Conservation (phyloP, 1,284 basidiomycete genomes). For the Cryptococcus sp. region DNA sequence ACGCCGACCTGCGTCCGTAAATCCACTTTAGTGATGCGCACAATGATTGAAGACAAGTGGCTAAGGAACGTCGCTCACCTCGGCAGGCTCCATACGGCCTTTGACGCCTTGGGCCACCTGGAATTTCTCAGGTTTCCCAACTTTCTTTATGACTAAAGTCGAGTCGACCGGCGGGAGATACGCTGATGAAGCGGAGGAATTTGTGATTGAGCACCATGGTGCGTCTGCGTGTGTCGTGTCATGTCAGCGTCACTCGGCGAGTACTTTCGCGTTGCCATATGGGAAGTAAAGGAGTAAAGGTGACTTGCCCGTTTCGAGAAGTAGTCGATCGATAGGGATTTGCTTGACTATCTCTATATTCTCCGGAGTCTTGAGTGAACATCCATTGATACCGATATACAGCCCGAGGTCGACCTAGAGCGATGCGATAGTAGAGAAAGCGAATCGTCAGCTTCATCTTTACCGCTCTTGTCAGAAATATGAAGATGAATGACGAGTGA, state of each 20-base stretch:
- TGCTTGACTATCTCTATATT: slow-evolving; percentile 65
- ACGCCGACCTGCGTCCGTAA: slow-evolving; percentile 58
- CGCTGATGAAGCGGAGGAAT: slow-evolving; percentile 69
- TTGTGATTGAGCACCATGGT: slow-evolving; percentile 80
- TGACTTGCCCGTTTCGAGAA: slow-evolving; percentile 74
- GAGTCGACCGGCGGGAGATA: slow-evolving; percentile 55
- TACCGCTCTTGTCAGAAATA: too few relatives aligned
- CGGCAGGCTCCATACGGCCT: slow-evolving; percentile 76
- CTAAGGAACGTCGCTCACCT: slow-evolving; percentile 38
- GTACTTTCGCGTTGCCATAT: not conserved
- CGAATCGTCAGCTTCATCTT: too few relatives aligned
- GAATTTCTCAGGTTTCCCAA: slow-evolving; percentile 67
- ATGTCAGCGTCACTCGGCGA: not conserved
- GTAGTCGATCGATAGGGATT: slow-evolving; percentile 66
- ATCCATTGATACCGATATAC: slow-evolving; percentile 77
- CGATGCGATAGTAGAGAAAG: too few relatives aligned
- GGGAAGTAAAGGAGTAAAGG: not conserved
- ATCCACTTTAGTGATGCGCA: not conserved
- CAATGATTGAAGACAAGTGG: not conserved
- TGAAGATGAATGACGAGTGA: not conserved
- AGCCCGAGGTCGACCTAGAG: slow-evolving; percentile 70
- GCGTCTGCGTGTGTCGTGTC: slow-evolving; percentile 59
- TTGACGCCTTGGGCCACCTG: slow-evolving; percentile 68
- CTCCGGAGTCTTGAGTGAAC: slow-evolving; percentile 76
- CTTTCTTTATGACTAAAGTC: slow-evolving; percentile 58